Base-by-base conservation (phyloP, 2,329 filamentous ascomycete genomes). In the Aspergillus pseudoglaucus region DNA sequence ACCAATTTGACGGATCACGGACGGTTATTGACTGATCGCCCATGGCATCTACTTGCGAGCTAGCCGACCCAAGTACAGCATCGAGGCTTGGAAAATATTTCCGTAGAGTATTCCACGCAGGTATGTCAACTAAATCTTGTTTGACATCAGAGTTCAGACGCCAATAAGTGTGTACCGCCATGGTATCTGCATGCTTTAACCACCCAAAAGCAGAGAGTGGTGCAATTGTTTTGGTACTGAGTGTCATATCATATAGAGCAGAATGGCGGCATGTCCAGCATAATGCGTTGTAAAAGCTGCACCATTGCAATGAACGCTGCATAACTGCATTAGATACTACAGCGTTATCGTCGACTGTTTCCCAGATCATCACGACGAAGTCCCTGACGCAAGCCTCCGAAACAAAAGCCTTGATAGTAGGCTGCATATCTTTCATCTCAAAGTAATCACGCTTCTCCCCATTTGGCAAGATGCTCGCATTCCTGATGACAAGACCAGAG, bases 141-240 rank as follows among this genome's bases (percentile, higher is more conserved):
- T 53, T 33, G 10, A 69, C 50, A 2, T 59, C 52, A 18, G 51
- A 27, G 43, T 70, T 70, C 1, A 57, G 59, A 41, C 65, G 66
- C 71, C 72, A 75, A 25, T 49, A 56, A 35, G 73, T 67, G 44
- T 76, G 73, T 0, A 62, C 53, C 33, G 67, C 64, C 64, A 75
- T 75, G 12, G 72, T 64, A n/a, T 67, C 61, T 9, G 66, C 59
- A 38, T 73, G 68, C 51, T 75, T 76, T 47, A 76, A 51, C 71
- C 71, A 76, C 44, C 69, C 65, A 47, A 76, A 70, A 1, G 73
- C 70, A 5, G 72, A 68, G 3, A 76, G 59, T 10, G 73, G 73
- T 48, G 74, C 66, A 0, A 52, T 44, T 7, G 53, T 55, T 9
- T 65, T 62, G 20, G 54, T 52, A 27, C 68, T 68, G 8, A 63